A percentile compares a stretch with the other conserved stretches of the same genome.
These are phyloP conservation scores for Calonectria pteridis DNA, from an alignment of 2,329 filamentous ascomycete species.

Conservation along the genomic window DNA sequence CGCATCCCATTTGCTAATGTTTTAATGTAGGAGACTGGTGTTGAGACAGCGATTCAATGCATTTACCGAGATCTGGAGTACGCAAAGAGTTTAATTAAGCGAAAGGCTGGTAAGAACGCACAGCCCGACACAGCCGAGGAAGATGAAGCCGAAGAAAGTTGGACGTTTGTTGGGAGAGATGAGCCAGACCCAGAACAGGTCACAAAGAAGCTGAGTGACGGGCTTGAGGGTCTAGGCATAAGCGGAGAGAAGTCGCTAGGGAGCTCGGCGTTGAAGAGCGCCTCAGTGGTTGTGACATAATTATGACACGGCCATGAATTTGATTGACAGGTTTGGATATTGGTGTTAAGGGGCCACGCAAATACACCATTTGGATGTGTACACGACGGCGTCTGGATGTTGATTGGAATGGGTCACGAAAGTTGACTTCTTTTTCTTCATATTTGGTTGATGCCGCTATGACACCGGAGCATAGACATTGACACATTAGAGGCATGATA, in stretches of 20 bases:
- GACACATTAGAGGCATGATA: slow-evolving; percentile 35
- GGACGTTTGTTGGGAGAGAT: slow-evolving; percentile 84
- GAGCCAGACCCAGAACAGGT: slow-evolving; percentile 60
- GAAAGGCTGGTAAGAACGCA: slow-evolving; percentile 66
- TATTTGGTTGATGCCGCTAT: slow-evolving; percentile 19
- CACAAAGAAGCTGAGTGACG: slow-evolving; percentile 56
- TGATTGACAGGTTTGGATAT: not conserved
- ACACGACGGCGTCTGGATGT: slow-evolving; percentile 13
- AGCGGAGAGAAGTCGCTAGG: slow-evolving; percentile 40
- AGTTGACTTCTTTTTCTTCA: slow-evolving; percentile 8
- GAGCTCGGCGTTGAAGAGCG: slow-evolving; percentile 36
- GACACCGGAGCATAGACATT: slow-evolving; percentile 33
- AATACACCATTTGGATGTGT: slow-evolving; percentile 23
- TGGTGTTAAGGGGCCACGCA: not conserved
- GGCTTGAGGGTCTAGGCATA: slow-evolving; percentile 40
- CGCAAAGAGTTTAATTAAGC: slow-evolving; percentile 84
- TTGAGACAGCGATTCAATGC: slow-evolving; percentile 89
- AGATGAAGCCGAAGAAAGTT: slow-evolving; percentile 80
- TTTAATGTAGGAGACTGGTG: slow-evolving; percentile 80
- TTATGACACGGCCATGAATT: not conserved
- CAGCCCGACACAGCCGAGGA: slow-evolving; percentile 59
- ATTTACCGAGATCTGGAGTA: slow-evolving; percentile 97
- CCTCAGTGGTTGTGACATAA: slow-evolving; percentile 25
- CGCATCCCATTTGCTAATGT: slow-evolving; percentile 43
- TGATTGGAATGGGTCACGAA: slow-evolving; percentile 10